Percentiles rank a stretch among this genome's conserved stretches.
Conservation (phyloP, 495 filamentous ascomycete species). For the Penicillium coprophilum region DNA sequence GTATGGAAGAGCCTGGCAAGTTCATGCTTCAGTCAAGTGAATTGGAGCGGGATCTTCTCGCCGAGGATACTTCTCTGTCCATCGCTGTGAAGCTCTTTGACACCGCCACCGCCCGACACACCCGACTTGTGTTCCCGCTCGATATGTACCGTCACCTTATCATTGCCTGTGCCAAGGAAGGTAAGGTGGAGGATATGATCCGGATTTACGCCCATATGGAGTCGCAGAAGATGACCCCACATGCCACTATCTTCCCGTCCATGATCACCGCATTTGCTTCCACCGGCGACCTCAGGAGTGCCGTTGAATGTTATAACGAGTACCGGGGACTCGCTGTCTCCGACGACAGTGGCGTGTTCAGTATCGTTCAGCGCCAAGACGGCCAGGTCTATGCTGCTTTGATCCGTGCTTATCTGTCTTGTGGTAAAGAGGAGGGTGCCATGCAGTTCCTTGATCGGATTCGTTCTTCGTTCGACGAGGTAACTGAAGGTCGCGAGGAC, state of each 20-base stretch:
- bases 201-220: slow-evolving; percentile 90
- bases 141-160: slow-evolving; percentile 81
- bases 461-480: slow-evolving; percentile 55
- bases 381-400: slow-evolving; percentile 83
- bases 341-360: slow-evolving; percentile 71
- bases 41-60: slow-evolving; percentile 75
- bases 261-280: slow-evolving; percentile 92
- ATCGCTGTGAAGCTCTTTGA: slow-evolving; percentile 84
- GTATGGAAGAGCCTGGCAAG: slow-evolving; percentile 79
- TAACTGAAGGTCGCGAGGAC: slow-evolving; percentile 52
- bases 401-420: slow-evolving; percentile 79
- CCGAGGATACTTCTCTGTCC: slow-evolving; percentile 80
- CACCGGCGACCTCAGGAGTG: slow-evolving; percentile 75
- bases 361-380: slow-evolving; percentile 72
- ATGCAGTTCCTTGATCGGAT: slow-evolving; percentile 81
- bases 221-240: slow-evolving; percentile 64
- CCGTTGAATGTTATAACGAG: slow-evolving; percentile 93
- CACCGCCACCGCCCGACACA: slow-evolving; percentile 57
- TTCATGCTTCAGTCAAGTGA: slow-evolving; percentile 89
- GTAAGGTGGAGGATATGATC: slow-evolving; percentile 81
- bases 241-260: slow-evolving; percentile 75
- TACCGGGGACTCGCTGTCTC: slow-evolving; percentile 82
- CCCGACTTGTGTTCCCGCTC: slow-evolving; percentile 57
- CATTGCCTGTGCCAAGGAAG: slow-evolving; percentile 77
- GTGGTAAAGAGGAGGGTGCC: slow-evolving; percentile 74